Base-by-base conservation (phyloP, 75 land plant genomes). In the Cryptomeria japonica region DNA sequence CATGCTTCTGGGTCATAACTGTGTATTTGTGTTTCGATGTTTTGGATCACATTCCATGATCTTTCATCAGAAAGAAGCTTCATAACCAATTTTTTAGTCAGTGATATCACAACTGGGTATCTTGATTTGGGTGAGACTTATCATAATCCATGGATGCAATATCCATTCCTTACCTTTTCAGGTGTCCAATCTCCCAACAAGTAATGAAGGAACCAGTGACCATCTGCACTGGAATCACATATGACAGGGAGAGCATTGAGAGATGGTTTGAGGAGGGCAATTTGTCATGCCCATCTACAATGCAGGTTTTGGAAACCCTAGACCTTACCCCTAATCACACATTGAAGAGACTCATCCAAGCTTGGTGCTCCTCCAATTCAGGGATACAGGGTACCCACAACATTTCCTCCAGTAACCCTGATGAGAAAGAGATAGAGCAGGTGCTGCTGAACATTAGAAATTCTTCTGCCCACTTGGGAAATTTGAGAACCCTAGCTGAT, bases 121-220 rank as follows among this genome's bases (percentile, higher is more conserved):
- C 70, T 25, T 64, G 31, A 64, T 64, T 64, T 25, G 28, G 28
- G 70, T 64, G 70, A 64, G 6, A 64, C 7, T 22, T 25, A 64
- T 25, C 6, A 41, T 41, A 51, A 49, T 51, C 55, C 16, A 87
- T 87, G 88, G 89, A 85, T 75, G 93, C 86, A 36, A 70, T 88
- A 12, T 80, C 68, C 1, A 87, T 88, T 32, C 96, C 96, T 38
- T 56, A 86, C 19, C 88, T 87, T 61, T 95, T 95, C 87, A 90
- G 87, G 56, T 94, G 94, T 86, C 96, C 95, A 15, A 94, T 93
- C 49, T 91, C 95, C 9, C 80, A 94, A 6, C 92, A 94, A 64
- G 32, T 93, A 83, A 95, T 93, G 95, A 87, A 87, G 53, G 95
- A 94, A 82, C 95, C 95, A 10, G 96, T 94, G 46, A 95, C 91